Percentiles rank a stretch among this genome's conserved stretches.
phyloP scores from a whole-genome alignment of 768 basidiomycete species.

The Pulveroboletus sp. region DNA sequence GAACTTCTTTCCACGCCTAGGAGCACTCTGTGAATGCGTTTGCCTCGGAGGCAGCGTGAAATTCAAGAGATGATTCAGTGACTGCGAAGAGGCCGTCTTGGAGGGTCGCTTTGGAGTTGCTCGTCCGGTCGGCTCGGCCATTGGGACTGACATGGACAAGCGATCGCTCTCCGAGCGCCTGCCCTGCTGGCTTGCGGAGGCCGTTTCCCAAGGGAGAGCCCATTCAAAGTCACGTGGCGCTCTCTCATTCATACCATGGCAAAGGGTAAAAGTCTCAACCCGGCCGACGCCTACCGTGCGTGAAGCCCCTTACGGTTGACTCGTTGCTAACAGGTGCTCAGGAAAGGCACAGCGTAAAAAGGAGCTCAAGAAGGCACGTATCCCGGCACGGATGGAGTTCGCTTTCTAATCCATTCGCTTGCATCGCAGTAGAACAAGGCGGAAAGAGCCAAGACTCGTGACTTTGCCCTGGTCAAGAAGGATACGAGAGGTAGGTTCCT shows the following conservation, averaged over 20 bases:
- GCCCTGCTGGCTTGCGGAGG: too few relatives aligned
- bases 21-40: conserved; percentile 53
- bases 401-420: conserved; percentile 19
- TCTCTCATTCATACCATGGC: conserved; percentile 48
- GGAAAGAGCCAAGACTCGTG: conserved; percentile 72
- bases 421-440: conserved; percentile 85
- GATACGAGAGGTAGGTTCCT: conserved; percentile 69
- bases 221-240: conserved; percentile 25
- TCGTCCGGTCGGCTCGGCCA: conserved; percentile 25
- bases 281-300: conserved; percentile 90
- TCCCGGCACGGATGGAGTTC: conserved; percentile 13
- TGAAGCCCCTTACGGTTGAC: conserved; percentile 17
- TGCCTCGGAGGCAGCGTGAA: conserved; percentile 91
- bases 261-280: conserved; percentile 84
- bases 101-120: conserved; percentile 53
- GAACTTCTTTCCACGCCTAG: conserved; percentile 73
- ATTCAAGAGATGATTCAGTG: conserved; percentile 83
- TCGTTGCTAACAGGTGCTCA: conserved; percentile 30
- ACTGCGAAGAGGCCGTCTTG: conserved; percentile 68
- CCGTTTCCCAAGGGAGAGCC: conserved; percentile 25
- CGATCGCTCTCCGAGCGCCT: conserved; percentile 18
- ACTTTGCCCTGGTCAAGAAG: conserved; percentile 91
- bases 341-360: conserved; percentile 93
- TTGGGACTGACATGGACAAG: conserved; percentile 24
- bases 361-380: conserved; percentile 81